These are phyloP conservation scores for Pseudogymnoascus verrucosus DNA, from an alignment of 2,329 filamentous ascomycete genomes.

Conservation along the genomic window DNA sequence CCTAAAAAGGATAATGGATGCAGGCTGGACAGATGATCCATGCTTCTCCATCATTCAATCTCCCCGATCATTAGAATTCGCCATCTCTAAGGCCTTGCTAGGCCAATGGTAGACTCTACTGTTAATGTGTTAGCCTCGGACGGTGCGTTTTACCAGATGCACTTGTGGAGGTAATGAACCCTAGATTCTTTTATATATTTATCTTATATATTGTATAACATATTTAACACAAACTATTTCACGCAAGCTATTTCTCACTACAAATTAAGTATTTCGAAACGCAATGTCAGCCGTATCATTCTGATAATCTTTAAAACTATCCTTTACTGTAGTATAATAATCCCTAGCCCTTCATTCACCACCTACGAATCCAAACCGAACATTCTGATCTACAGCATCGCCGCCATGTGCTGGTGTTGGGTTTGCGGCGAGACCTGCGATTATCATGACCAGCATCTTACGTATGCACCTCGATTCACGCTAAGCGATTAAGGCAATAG, in stretches of 20 bases:
- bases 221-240: background rate
- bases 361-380: background rate
- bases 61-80: background rate
- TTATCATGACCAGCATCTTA: background rate
- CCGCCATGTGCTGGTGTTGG: background rate
- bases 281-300: background rate
- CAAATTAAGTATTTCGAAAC: background rate
- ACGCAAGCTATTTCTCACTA: background rate
- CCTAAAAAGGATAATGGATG: background rate
- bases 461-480: background rate
- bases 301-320: too few species aligned
- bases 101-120: background rate
- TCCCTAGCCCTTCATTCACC: background rate
- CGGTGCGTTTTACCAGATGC: background rate
- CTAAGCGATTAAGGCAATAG: background rate
- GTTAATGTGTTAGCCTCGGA: background rate
- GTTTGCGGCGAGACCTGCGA: background rate
- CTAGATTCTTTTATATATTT: background rate
- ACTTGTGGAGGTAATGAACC: background rate
- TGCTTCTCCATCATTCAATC: background rate
- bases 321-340: background rate
- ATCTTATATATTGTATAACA: background rate
- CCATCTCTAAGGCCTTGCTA: background rate
- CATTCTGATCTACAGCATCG: background rate
- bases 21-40: background rate